Base-by-base conservation (phyloP, 2,329 filamentous ascomycete genomes). In the Arachnomyces sp. region DNA sequence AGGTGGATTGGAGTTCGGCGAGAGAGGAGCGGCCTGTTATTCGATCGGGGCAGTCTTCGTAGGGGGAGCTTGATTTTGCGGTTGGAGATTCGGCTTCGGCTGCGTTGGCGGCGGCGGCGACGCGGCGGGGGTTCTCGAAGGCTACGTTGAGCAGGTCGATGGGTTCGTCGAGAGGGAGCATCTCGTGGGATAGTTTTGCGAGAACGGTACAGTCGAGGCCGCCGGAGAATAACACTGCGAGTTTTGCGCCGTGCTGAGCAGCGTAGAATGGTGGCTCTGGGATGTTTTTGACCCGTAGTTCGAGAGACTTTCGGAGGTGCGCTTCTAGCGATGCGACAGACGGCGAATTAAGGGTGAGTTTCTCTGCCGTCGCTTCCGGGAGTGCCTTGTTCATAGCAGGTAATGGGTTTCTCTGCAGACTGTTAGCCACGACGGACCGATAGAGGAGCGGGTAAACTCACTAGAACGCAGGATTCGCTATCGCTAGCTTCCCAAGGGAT, bases 131-230 rank as follows among this genome's bases (percentile, higher is more conserved):
- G 49, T 98, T 98, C 61, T 98, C 86, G 54, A 98, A 98, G 0
- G 90, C 92, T 34, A 98, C 90, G 50, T 98, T 98, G 47, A 98
- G 74, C 7, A 98, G 71, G 56, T 96, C 92, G 45, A 98, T 80
- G 1, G 75, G 68, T 53, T 93, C 81, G 3, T 72, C 63, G 0
- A 57, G 11, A 0, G 85, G 84, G 2, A 96, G 59, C 2, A 93
- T 63, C 9, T 94, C 83, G 56, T 95, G 85, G 8, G 77, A 72
- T 16, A 96, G 65, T 32, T 88, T 78, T 15, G 90, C 90, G 36
- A 98, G 71, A 1, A 95, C 71, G 0, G 89, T 90, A 57, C 92
- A 96, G 60, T 98, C 92, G 5, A 98, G 74, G 0, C 92, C 92
- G 2, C 92, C 92, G 0, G 92, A 98, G 60, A 96, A 98, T 0